These are phyloP conservation scores for Puccinia polysora DNA, from an alignment of 1,284 basidiomycete genomes.

Conservation along the genomic window DNA sequence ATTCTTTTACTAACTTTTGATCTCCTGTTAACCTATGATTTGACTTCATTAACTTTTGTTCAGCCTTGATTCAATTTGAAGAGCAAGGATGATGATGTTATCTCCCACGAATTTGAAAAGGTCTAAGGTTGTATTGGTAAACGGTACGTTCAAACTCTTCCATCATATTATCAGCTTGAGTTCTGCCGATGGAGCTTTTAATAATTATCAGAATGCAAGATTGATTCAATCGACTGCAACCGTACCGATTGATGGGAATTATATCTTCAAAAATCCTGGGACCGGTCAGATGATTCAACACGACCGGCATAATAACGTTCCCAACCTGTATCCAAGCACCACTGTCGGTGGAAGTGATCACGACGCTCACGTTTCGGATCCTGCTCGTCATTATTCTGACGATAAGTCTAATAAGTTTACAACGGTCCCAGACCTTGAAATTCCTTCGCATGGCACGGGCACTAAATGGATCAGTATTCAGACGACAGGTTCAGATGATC, in stretches of 20 bases:
- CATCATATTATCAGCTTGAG: too few relatives aligned
- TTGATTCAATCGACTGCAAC: constrained; percentile 29
- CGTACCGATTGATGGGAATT: constrained; percentile 28
- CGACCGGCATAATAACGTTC: constrained; percentile 32
- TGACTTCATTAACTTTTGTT: too few relatives aligned
- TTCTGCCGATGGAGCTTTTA: constrained; percentile 21
- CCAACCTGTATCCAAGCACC: constrained; percentile 30
- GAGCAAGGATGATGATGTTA: too few relatives aligned
- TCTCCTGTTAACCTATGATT: too few relatives aligned
- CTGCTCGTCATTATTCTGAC: not conserved
- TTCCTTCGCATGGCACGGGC: constrained; percentile 27
- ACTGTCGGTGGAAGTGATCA: not conserved
- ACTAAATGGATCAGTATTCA: constrained; percentile 43
- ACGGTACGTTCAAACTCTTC: too few relatives aligned
- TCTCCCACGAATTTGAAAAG: too few relatives aligned
- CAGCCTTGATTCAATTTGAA: too few relatives aligned
- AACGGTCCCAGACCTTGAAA: not conserved
- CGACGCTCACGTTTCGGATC: not conserved
- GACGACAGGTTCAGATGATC: constrained; percentile 1
- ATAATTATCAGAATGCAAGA: constrained; percentile 39
- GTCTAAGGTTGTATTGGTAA: too few relatives aligned
- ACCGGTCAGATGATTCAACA: constrained; percentile 34
- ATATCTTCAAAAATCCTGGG: constrained; percentile 25
- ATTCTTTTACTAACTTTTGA: too few relatives aligned
- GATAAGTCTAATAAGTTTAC: not conserved